These are phyloP conservation scores for Gracilariopsis chorda DNA, from an alignment of 23 red algal genomes.

Conservation along the genomic window DNA sequence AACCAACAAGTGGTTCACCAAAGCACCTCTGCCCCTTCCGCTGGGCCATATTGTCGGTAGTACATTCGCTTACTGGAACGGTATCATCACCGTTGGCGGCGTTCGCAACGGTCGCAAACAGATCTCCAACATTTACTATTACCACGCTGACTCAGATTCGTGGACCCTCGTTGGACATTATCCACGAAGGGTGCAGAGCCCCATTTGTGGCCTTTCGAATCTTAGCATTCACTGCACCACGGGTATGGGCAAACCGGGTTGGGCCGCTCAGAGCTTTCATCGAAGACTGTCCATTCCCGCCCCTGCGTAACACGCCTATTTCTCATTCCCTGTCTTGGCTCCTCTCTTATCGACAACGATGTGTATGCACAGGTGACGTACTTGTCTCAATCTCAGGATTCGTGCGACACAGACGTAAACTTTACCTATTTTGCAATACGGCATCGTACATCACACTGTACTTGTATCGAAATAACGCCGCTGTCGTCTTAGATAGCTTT, in stretches of 20 bases:
- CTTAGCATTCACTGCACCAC: background rate
- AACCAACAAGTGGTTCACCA: background rate
- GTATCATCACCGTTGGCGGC: slow-evolving; percentile 5
- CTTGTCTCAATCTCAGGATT: too few relatives aligned
- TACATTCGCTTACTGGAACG: slow-evolving; percentile 31
- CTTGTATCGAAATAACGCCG: too few relatives aligned
- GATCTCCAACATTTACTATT: background rate
- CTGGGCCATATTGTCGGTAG: slow-evolving; percentile 24
- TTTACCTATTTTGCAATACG: too few relatives aligned
- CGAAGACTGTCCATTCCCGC: background rate
- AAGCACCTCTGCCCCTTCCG: background rate
- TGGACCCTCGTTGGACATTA: background rate
- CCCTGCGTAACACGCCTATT: too few relatives aligned
- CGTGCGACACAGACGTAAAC: too few relatives aligned
- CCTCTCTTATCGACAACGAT: too few relatives aligned
- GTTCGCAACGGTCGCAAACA: background rate
- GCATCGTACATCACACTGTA: too few relatives aligned
- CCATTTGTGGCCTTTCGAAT: slow-evolving; percentile 3
- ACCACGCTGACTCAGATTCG: background rate
- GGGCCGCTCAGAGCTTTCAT: background rate
- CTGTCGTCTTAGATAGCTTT: too few relatives aligned
- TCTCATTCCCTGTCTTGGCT: too few relatives aligned
- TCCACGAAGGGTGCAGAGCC: slow-evolving; percentile 21
- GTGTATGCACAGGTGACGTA: too few relatives aligned
- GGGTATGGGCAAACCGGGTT: slow-evolving; percentile 3